Conservation (phyloP, 2,329 filamentous ascomycete genomes). For the Pleoardoris graminearum region DNA sequence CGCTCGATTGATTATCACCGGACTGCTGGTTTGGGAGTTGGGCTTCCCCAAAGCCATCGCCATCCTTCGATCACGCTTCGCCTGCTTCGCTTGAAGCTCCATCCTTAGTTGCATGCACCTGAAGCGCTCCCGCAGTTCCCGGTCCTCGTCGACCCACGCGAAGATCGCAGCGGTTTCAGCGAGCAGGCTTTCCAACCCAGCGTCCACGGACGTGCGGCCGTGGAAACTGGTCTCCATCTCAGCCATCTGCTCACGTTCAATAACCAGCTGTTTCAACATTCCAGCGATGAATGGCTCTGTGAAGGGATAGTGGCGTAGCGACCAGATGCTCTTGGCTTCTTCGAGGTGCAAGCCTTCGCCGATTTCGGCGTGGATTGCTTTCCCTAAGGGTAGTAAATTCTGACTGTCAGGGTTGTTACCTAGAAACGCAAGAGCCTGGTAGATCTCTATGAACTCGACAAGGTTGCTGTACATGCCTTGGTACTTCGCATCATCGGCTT, state of each 20-base stretch:
- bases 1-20: background rate
- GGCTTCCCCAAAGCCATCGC: background rate
- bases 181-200: background rate
- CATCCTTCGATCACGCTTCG: slow-evolving; percentile 2
- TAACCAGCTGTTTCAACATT: slow-evolving; percentile 9
- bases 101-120: background rate
- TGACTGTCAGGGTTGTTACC: background rate
- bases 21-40: background rate
- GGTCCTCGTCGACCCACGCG: slow-evolving; percentile 7
- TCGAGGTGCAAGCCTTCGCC: background rate
- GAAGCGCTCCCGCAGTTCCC: slow-evolving; percentile 7
- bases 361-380: slow-evolving; percentile 4
- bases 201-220: background rate
- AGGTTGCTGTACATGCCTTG: background rate
- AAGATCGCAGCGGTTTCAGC: background rate
- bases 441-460: slow-evolving; percentile 1
- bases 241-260: background rate
- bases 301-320: slow-evolving; percentile 12
- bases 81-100: background rate
- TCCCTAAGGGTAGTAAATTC: background rate
- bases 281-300: slow-evolving; percentile 11
- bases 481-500: background rate
- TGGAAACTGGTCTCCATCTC: background rate
- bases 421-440: slow-evolving; percentile 12
- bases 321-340: slow-evolving; percentile 9